Base-by-base conservation (phyloP, 768 basidiomycete genomes). In the Amanita rimosa region DNA sequence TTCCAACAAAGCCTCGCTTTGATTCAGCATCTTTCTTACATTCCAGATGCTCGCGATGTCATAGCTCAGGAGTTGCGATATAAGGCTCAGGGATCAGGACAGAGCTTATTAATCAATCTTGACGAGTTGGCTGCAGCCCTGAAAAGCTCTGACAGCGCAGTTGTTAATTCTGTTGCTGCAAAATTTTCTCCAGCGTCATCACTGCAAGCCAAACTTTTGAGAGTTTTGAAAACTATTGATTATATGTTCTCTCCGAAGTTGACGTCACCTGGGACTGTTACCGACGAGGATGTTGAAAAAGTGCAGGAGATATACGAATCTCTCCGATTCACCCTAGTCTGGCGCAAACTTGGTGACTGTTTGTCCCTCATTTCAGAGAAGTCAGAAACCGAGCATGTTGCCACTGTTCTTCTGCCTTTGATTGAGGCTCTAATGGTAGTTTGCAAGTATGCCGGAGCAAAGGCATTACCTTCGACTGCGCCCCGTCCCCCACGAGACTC, bases 391-490 rank as follows among this genome's bases (percentile, higher is more conserved):
- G 87, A 89, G 50, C 87, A 96, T 60, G 81, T 95, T 43, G 91
- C 91, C 3, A 94, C 88, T 1, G 90, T 97, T 11, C 72, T 99
- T 2, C 70, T 99, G 27, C 96, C 96, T 9, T 72, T 97, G 41
- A 96, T 99, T 52, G 96, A 99, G 64, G 79, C 94, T 1, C 69
- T 99, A 52, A 97, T 99, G 95, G 93, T 99, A 1, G 91, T 99
- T 34, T 96, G 91, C 77, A 96, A 96, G 64, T 90, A 94, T 62
- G 88, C 87, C 24, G 86, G 85, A 6, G 70, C 84, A 6, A 83
- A 83, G 55, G 66, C 73, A 2, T 57, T 70, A n/a, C 54, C 67
- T 0, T 67, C 68, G 13, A 64, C 60, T 24, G 54, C 74, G 29
- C 64, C 70, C 11, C 80, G 82, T 46, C 62, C 73, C 11, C 53